A percentile compares a stretch with the other conserved stretches of the same genome.
Evolutionary conservation across 2,329 filamentous ascomycete species (phyloP).

Genomic region (Botrytis aclada): DNA sequence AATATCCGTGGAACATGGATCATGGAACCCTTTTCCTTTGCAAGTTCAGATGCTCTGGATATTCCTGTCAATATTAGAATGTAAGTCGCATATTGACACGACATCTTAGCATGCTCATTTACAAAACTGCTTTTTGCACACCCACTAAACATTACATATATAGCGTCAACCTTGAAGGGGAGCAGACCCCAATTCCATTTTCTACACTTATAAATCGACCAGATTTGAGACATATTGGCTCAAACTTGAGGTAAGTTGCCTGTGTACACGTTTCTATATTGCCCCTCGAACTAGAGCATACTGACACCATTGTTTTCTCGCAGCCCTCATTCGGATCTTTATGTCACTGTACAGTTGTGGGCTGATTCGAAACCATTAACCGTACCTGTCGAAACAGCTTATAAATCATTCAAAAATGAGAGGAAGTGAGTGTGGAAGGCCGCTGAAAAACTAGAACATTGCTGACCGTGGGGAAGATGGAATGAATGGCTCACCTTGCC

Average conservation of each 20-base stretch:
- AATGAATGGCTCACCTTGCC: conserved; percentile 95
- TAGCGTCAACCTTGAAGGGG: conserved; percentile 74
- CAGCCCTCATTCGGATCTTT: conserved; percentile 82
- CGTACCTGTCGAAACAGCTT: conserved; percentile 86
- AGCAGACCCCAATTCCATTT: conserved; percentile 69
- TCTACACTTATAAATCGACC: conserved; percentile 76
- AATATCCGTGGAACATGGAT: conserved; percentile 29
- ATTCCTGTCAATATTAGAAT: conserved; percentile 68
- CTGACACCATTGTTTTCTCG: conserved; percentile 29
- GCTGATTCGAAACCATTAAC: conserved; percentile 93
- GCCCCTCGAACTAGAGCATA: not conserved
- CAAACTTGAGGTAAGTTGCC: conserved; percentile 64
- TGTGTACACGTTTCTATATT: not conserved
- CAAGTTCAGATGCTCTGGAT: conserved; percentile 79
- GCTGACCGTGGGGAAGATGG: conserved; percentile 59
- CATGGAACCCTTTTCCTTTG: conserved; percentile 97
- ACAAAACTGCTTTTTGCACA: not conserved
- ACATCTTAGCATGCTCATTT: not conserved
- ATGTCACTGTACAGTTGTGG: conserved; percentile 90
- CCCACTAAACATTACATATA: conserved; percentile 33
- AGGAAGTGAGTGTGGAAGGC: conserved; percentile 47
- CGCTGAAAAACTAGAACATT: not conserved
- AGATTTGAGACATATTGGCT: conserved; percentile 82
- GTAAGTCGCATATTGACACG: conserved; percentile 39
- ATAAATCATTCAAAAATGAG: conserved; percentile 81